Evolutionary conservation across 768 basidiomycete species (phyloP).

Genomic region (Cystobasidium onofrii): DNA sequence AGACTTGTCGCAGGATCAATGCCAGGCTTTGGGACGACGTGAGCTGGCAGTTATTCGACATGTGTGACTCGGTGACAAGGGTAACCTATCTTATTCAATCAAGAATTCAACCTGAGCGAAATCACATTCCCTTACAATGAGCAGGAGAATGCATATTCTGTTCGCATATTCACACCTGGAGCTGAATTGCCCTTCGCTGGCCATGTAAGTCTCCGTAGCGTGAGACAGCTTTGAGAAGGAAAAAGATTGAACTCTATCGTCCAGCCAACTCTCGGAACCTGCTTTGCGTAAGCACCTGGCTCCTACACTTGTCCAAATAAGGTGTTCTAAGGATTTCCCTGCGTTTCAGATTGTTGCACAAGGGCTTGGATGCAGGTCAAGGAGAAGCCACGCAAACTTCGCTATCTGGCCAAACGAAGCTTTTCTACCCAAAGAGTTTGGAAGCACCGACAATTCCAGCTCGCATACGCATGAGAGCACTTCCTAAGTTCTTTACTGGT

Average conservation of each 20-base stretch:
- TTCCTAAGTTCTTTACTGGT: neutral
- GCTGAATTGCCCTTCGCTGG: constrained; percentile 20
- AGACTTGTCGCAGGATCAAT: neutral
- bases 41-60: neutral
- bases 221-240: neutral
- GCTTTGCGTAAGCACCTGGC: neutral
- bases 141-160: neutral
- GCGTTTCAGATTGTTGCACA: neutral
- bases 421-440: neutral
- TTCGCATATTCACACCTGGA: constrained; percentile 5
- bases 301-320: neutral
- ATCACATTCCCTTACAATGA: constrained; percentile 13
- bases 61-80: neutral
- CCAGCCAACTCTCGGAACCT: constrained; percentile 17
- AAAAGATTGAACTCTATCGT: neutral
- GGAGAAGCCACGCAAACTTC: neutral
- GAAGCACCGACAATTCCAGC: neutral
- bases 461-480: neutral
- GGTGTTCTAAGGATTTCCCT: neutral
- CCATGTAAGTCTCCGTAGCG: neutral
- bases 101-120: constrained; percentile 27
- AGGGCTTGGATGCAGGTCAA: neutral
- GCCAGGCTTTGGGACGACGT: constrained; percentile 12
- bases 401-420: constrained; percentile 12
- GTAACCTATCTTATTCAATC: neutral